These are phyloP conservation scores for Aspergillus unguis DNA, from an alignment of 2,329 filamentous ascomycete species.

Conservation along the genomic window DNA sequence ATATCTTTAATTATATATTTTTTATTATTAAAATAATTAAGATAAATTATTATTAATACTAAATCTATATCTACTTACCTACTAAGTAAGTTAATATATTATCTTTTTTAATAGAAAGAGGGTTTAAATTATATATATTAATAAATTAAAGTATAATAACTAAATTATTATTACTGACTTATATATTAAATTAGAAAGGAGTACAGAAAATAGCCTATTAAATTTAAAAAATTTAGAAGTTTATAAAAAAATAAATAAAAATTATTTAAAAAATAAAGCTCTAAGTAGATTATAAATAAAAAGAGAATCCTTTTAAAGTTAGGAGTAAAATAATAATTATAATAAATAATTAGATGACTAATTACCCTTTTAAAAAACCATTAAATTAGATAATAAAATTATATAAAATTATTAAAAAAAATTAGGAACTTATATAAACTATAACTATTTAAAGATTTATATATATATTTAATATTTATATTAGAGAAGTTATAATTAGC, in stretches of 20 bases:
- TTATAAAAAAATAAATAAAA: background rate
- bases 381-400: slow-evolving; percentile 1
- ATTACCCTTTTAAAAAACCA: too few species aligned
- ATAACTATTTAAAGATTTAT: too few species aligned
- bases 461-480: too few species aligned
- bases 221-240: background rate
- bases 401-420: background rate
- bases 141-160: background rate
- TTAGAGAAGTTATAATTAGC: background rate
- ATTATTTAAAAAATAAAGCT: background rate
- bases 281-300: background rate
- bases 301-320: too few species aligned
- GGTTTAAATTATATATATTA: background rate
- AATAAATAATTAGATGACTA: background rate
- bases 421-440: too few species aligned
- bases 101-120: background rate
- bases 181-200: too few species aligned
- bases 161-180: background rate
- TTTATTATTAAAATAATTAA: background rate
- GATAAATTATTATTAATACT: background rate
- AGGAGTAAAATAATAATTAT: too few species aligned
- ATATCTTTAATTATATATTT: background rate
- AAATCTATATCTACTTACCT: background rate
- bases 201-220: too few species aligned
- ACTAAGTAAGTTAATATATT: background rate